A percentile compares a stretch with the other conserved stretches of the same genome.
Conservation (phyloP, 306 rosid species). For the Quercus variabilis region DNA sequence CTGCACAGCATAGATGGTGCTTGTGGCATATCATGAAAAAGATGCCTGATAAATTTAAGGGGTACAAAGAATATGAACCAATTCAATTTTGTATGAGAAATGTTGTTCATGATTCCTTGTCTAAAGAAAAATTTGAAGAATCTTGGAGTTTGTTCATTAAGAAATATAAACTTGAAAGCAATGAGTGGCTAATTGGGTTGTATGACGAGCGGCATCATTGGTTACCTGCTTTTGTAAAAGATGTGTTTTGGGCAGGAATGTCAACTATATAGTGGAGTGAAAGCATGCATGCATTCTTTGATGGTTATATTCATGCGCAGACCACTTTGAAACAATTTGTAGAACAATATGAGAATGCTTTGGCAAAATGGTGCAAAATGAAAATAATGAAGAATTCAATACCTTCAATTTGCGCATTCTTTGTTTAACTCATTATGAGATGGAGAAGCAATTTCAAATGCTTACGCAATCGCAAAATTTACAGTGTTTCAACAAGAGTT, state of each 20-base stretch:
- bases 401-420: background rate
- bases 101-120: background rate
- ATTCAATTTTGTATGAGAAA: background rate
- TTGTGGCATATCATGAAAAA: slow-evolving; percentile 27
- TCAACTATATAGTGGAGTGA: background rate
- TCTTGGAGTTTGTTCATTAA: too few relatives aligned
- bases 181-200: too few relatives aligned
- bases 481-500: slow-evolving; percentile 3
- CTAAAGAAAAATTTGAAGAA: too few relatives aligned
- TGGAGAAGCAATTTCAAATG: slow-evolving; percentile 7
- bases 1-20: slow-evolving; percentile 18
- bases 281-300: slow-evolving; percentile 1
- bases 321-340: slow-evolving; percentile 8
- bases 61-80: slow-evolving; percentile 6
- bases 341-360: background rate
- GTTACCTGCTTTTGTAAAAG: background rate
- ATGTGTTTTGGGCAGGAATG: slow-evolving; percentile 3
- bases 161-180: too few relatives aligned
- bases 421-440: slow-evolving; percentile 1
- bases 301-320: background rate
- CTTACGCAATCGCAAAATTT: background rate
- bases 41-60: slow-evolving; percentile 4
- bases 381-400: background rate
- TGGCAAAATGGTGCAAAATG: background rate
- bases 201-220: too few relatives aligned